Evolutionary conservation across 805 yeast genomes (phyloP), one percentile per base, ranked within the genome.

Genomic region (Metschnikowia cerradonensis): DNA sequence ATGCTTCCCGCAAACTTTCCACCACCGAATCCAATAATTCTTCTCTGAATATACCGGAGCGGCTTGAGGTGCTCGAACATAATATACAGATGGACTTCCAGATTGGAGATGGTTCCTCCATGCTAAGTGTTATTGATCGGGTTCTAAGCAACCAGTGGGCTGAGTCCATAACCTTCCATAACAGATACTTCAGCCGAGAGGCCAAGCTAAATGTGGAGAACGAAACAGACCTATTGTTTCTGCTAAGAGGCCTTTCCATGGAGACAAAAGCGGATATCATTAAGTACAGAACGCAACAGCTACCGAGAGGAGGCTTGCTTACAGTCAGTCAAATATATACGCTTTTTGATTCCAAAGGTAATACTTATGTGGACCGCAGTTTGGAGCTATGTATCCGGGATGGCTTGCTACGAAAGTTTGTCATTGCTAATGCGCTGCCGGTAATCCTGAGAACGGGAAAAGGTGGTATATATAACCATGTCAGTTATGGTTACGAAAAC

Each of bases 281-380:
- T 52, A 68, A 65, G 51, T 72, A 65, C 55, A 56, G 78, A 33
- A 45, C 31, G 14, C 51, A 48, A 36, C 68, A 67, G 22, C 55
- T 74, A 1, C 80, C 82, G 0, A 36, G 32, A 11, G 63, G 54
- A 14, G 72, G 73, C 8, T 54, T 78, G 35, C 64, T 78, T 7
- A 68, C 80, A 1, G 52, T 71, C 11, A 71, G 72, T 32, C 85
- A 81, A 52, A 55, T 82, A 3, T 81, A 81, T 56, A 66, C 84
- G 1, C 56, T 81, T 10, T 76, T 72, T 48, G 71, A 71, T 13
- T 62, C 67, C 22, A 66, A 71, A 39, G 80, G 81, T 0, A 62
- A 70, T 53, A 79, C 85, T 0, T 72, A 68, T 60, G 80, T 81
- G 2, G 86, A 82, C 56, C 68, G 68, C 36, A 66, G 66, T 42